Conservation (phyloP, 306 rosid genomes). For the Prunus mira region DNA sequence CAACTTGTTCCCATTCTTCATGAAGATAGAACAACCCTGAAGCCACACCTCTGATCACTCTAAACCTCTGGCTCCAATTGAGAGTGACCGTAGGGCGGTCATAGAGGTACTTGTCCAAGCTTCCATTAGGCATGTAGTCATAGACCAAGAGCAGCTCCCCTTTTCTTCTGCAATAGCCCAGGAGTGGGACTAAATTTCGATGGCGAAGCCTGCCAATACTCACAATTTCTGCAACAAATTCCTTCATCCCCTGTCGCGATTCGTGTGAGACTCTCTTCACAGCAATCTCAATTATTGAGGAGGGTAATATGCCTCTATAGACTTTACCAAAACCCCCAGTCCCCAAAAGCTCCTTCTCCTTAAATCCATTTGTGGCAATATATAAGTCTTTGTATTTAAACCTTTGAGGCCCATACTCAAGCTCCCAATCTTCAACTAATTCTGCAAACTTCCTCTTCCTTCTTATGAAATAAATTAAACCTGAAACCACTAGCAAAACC, state of each 20-base stretch:
- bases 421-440: conserved; percentile 16
- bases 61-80: neutral
- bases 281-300: conserved; percentile 10
- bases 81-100: neutral
- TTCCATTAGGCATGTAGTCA: neutral
- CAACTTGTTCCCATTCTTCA: neutral
- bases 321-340: conserved; percentile 24
- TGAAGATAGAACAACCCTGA: neutral
- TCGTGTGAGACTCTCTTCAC: conserved; percentile 19
- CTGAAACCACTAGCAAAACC: neutral
- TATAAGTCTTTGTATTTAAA: conserved; percentile 11
- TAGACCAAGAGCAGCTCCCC: neutral
- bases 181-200: conserved; percentile 10
- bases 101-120: neutral
- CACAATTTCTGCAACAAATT: no score
- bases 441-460: conserved; percentile 11
- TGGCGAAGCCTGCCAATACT: neutral
- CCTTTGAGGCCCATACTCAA: conserved; percentile 11
- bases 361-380: conserved; percentile 17
- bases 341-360: conserved; percentile 18
- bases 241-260: conserved; percentile 21
- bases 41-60: neutral
- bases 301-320: conserved; percentile 14
- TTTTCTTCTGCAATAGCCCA: neutral
- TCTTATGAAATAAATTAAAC: neutral